Percentiles rank a stretch among this genome's conserved stretches.
These are phyloP conservation scores for Barnettozyma pratensis DNA, from an alignment of 805 yeast species.

Conservation along the genomic window DNA sequence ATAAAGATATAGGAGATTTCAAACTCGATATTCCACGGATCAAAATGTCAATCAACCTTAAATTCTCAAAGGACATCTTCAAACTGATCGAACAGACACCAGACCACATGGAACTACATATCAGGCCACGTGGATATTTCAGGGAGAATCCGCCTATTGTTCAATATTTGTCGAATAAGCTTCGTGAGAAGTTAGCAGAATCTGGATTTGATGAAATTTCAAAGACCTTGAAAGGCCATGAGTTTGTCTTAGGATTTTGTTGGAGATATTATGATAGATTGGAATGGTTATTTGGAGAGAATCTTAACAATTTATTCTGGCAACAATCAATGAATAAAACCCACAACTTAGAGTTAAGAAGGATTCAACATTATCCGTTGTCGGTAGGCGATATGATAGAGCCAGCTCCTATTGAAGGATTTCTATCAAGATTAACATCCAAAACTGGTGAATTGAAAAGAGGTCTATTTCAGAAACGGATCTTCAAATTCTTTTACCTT, in stretches of 20 bases:
- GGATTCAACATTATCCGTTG: constrained; percentile 35
- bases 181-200: constrained; percentile 30
- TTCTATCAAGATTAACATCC: constrained; percentile 52
- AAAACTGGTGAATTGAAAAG: constrained; percentile 38
- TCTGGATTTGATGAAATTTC: constrained; percentile 24
- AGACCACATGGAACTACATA: not conserved
- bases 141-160: constrained; percentile 26
- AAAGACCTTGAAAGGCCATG: constrained; percentile 21
- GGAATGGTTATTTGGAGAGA: constrained; percentile 57
- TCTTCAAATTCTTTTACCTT: constrained; percentile 56
- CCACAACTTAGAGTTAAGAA: constrained; percentile 59
- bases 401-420: constrained; percentile 82
- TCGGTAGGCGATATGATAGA: constrained; percentile 33
- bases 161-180: constrained; percentile 33
- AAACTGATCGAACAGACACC: constrained; percentile 2
- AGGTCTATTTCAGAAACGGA: constrained; percentile 31
- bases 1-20: constrained; percentile 35
- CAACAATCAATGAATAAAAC: constrained; percentile 38
- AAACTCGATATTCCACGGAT: constrained; percentile 41
- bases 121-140: constrained; percentile 21
- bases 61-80: constrained; percentile 14
- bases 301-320: constrained; percentile 36
- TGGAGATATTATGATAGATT: constrained; percentile 70
- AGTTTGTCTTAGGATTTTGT: constrained; percentile 43
- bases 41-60: constrained; percentile 23